Conservation (phyloP, 768 basidiomycete species). For the Mycena amicta region DNA sequence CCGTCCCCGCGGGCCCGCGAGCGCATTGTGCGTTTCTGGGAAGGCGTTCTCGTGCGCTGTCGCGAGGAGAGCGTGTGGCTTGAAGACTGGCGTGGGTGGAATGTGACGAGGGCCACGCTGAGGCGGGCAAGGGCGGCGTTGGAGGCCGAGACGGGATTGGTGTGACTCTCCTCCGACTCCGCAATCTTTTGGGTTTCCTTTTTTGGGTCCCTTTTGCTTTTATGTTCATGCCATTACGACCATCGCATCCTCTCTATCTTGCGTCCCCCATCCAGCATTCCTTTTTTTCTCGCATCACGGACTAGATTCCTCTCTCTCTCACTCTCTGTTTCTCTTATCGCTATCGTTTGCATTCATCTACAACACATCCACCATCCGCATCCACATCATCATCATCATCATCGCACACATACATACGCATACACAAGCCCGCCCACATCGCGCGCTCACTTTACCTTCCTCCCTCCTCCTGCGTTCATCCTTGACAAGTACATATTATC, state of each 20-base stretch:
- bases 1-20: slow-evolving; percentile 11
- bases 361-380: too few species aligned
- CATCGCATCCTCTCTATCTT: background rate
- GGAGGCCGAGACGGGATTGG: background rate
- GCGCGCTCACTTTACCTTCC: too few species aligned
- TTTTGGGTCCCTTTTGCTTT: background rate
- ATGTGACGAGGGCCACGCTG: slow-evolving; percentile 50
- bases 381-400: too few species aligned
- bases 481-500: too few species aligned
- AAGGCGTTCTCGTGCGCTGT: slow-evolving; percentile 51
- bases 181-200: background rate
- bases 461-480: too few species aligned
- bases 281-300: background rate
- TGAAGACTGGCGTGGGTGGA: slow-evolving; percentile 64
- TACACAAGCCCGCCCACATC: too few species aligned
- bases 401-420: too few species aligned
- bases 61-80: slow-evolving; percentile 59
- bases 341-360: background rate
- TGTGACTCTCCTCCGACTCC: background rate
- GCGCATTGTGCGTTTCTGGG: slow-evolving; percentile 45
- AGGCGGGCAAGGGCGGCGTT: slow-evolving; percentile 23
- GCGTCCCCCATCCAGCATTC: too few species aligned
- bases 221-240: background rate
- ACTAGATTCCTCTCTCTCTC: background rate
- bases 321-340: background rate